Percentiles rank a stretch among this genome's conserved stretches.
Evolutionary conservation across 441 rosid species (phyloP).

Genomic region (Adansonia madagascariensis): DNA sequence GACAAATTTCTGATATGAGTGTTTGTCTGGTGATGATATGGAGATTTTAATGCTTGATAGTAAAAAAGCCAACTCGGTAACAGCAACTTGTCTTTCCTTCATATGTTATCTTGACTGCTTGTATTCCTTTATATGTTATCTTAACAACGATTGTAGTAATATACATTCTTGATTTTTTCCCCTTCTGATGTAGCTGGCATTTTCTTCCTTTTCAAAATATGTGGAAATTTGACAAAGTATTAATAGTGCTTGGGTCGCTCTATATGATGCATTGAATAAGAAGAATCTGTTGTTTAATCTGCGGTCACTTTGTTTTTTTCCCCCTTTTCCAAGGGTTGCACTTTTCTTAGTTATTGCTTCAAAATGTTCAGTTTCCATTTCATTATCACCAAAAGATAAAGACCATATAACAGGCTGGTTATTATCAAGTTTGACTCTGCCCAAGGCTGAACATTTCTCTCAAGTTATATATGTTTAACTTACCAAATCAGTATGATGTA

Average conservation of each 20-base stretch:
- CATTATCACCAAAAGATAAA: conserved; percentile 34
- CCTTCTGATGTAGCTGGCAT: background rate
- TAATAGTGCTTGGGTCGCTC: conserved; percentile 4
- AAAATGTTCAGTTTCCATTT: conserved; percentile 21
- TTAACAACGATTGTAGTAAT: background rate
- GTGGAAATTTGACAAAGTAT: background rate
- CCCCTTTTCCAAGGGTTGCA: background rate
- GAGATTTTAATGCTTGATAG: background rate
- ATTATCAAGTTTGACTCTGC: conserved; percentile 36
- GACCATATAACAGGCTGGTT: conserved; percentile 35
- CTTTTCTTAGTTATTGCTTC: conserved; percentile 20
- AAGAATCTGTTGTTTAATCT: background rate
- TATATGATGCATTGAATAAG: background rate
- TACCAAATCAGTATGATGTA: conserved; percentile 74
- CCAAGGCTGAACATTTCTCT: conserved; percentile 47
- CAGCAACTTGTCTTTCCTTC: background rate
- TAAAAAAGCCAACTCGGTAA: no score
- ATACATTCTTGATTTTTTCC: background rate
- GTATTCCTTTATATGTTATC: background rate
- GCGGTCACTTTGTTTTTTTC: background rate
- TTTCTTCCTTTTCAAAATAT: background rate
- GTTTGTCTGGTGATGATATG: background rate
- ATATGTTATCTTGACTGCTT: background rate
- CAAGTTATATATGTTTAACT: conserved; percentile 45
- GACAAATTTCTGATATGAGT: background rate